These are phyloP conservation scores for Naematelia encephala DNA, from an alignment of 768 basidiomycete species.

Conservation along the genomic window DNA sequence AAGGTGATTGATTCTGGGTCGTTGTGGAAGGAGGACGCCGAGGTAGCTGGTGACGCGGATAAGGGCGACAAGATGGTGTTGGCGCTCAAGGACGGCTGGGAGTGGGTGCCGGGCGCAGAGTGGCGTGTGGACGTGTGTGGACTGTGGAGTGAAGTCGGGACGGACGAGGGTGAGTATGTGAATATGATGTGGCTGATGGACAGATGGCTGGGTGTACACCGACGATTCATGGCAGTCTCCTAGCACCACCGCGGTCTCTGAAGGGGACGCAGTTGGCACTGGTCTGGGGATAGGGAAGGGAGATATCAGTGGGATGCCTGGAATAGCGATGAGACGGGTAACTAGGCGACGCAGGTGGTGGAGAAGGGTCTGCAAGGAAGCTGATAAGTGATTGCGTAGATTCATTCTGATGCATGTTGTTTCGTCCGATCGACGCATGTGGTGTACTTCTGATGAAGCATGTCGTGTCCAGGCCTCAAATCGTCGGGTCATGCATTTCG, in stretches of 20 bases:
- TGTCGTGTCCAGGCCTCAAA: no score
- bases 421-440: no score
- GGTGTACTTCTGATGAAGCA: no score
- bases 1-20: slow-evolving; percentile 16
- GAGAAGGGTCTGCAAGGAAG: slow-evolving; percentile 31
- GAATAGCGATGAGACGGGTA: slow-evolving; percentile 21
- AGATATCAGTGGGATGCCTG: slow-evolving; percentile 16
- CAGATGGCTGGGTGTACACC: slow-evolving; percentile 49
- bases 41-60: slow-evolving; percentile 7
- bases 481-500: no score
- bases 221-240: slow-evolving; percentile 50
- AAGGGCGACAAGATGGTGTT: slow-evolving; percentile 23
- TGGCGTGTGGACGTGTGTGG: slow-evolving; percentile 46
- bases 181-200: slow-evolving; percentile 1
- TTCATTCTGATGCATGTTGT: no score
- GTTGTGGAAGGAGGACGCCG: slow-evolving; percentile 1
- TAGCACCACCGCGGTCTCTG: slow-evolving; percentile 21
- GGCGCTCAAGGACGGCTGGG: slow-evolving; percentile 42
- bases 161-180: slow-evolving; percentile 34
- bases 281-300: slow-evolving; percentile 6
- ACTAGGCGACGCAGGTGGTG: slow-evolving; percentile 46
- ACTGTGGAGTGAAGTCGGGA: slow-evolving; percentile 37
- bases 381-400: no score
- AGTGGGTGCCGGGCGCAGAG: slow-evolving; percentile 43
- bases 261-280: slow-evolving; percentile 15